Percentiles rank a stretch among this genome's conserved stretches.
Conservation (phyloP, 2,329 filamentous ascomycete genomes). For the Teratosphaeria gauchensis region DNA sequence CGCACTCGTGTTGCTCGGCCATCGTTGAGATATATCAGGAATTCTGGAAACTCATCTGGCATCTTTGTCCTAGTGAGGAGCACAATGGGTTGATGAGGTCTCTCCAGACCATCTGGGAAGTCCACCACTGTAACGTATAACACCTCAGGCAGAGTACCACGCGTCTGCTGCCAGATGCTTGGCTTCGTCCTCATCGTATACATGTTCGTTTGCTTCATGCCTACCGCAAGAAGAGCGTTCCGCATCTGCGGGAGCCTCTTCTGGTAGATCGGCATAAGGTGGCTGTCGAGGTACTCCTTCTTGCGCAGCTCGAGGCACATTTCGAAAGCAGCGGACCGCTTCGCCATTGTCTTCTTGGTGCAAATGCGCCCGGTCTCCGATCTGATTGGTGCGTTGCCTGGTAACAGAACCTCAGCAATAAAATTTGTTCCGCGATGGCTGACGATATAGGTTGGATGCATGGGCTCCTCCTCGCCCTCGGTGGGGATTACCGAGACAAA, state of each 20-base stretch:
- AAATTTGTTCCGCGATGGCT: constrained; percentile 49
- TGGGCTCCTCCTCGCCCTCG: constrained; percentile 35
- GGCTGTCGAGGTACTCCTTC: constrained; percentile 58
- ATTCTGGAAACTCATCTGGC: constrained; percentile 52
- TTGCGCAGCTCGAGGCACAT: constrained; percentile 62
- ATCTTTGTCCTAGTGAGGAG: constrained; percentile 60
- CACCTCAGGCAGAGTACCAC: constrained; percentile 36
- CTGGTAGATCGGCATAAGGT: constrained; percentile 63
- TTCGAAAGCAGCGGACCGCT: constrained; percentile 81
- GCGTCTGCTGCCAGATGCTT: constrained; percentile 52
- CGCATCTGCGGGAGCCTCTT: constrained; percentile 69
- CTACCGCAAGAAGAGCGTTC: constrained; percentile 79
- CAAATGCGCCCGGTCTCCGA: constrained; percentile 55
- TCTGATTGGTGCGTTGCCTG: constrained; percentile 61
- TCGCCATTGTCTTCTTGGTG: constrained; percentile 65
- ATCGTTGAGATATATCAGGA: constrained; percentile 63
- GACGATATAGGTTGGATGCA: constrained; percentile 53
- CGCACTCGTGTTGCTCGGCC: constrained; percentile 50
- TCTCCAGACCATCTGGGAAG: constrained; percentile 50
- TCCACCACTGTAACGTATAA: constrained; percentile 56
- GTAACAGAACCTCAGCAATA: constrained; percentile 69
- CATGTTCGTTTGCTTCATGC: constrained; percentile 59
- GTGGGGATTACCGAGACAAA: constrained; percentile 62
- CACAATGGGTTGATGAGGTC: constrained; percentile 54
- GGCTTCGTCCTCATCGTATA: constrained; percentile 79